Conservation (phyloP, 2,329 filamentous ascomycete genomes). For the Claviceps lovelessii region DNA sequence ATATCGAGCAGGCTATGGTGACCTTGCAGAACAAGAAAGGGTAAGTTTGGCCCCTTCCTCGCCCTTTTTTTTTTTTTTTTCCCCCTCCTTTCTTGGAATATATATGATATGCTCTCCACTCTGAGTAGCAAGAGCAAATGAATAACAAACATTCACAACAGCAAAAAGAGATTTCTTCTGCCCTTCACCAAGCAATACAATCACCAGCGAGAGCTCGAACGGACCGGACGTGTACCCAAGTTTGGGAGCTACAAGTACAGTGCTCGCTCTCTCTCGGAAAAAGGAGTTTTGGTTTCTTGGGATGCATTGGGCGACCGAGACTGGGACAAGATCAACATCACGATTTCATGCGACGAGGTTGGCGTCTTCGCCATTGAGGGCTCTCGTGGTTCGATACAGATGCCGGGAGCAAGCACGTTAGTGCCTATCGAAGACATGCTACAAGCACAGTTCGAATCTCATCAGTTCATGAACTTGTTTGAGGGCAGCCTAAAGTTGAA, state of each 20-base stretch:
- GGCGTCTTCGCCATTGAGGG: slow-evolving; percentile 90
- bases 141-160: slow-evolving; percentile 15
- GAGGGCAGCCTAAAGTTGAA: slow-evolving; percentile 76
- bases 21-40: slow-evolving; percentile 95
- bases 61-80: neutral
- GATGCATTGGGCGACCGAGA: slow-evolving; percentile 66
- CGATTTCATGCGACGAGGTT: slow-evolving; percentile 85
- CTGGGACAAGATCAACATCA: slow-evolving; percentile 86
- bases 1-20: slow-evolving; percentile 96
- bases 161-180: slow-evolving; percentile 83
- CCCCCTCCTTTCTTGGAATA: neutral
- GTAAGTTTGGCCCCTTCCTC: slow-evolving; percentile 29
- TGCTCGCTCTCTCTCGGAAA: slow-evolving; percentile 74
- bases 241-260: slow-evolving; percentile 98
- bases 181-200: slow-evolving; percentile 99
- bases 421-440: slow-evolving; percentile 85
- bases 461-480: slow-evolving; percentile 91
- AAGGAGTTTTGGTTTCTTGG: slow-evolving; percentile 91
- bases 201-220: slow-evolving; percentile 89
- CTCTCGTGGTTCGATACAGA: slow-evolving; percentile 82
- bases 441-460: slow-evolving; percentile 93
- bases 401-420: slow-evolving; percentile 79
- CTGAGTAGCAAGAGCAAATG: neutral
- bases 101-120: neutral
- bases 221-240: slow-evolving; percentile 83